Conservation (phyloP, 1,139 yeast genomes). For the Trichomonascaceae sp. region DNA sequence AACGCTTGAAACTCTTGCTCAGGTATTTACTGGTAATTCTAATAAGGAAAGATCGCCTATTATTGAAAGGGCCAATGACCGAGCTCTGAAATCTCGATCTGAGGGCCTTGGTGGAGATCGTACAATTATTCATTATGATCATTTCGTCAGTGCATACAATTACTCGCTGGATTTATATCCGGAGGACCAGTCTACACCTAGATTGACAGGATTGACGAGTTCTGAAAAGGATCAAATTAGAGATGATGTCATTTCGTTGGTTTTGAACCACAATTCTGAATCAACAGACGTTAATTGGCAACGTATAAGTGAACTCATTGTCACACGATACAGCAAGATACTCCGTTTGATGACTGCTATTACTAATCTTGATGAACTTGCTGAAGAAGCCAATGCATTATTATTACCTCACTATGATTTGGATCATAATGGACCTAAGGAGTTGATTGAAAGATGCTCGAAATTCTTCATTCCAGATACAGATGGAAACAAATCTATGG, state of each 20-base stretch:
- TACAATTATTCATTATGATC: not conserved
- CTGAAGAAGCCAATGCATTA: not conserved
- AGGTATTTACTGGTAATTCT: not conserved
- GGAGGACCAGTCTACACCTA: not conserved
- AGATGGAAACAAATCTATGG: not conserved
- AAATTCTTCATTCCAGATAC: not conserved
- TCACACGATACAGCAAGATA: not conserved
- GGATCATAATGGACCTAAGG: not conserved
- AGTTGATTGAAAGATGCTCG: not conserved
- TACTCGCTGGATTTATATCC: not conserved
- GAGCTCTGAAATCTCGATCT: not conserved
- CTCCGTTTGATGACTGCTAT: not conserved
- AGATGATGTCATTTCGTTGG: not conserved
- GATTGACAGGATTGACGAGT: not conserved
- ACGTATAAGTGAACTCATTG: not conserved
- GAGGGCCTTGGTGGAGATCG: not conserved
- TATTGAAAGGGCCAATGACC: not conserved
- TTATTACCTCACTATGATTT: not conserved
- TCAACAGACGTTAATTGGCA: not conserved
- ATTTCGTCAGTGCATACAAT: not conserved
- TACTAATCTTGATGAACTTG: not conserved
- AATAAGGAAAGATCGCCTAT: not conserved
- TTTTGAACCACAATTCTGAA: not conserved
- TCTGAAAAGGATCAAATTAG: not conserved
- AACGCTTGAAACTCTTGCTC: not conserved